Percentiles rank a stretch among this genome's conserved stretches.
These are phyloP conservation scores for Collybia sordida DNA, from an alignment of 768 basidiomycete genomes.

Conservation along the genomic window DNA sequence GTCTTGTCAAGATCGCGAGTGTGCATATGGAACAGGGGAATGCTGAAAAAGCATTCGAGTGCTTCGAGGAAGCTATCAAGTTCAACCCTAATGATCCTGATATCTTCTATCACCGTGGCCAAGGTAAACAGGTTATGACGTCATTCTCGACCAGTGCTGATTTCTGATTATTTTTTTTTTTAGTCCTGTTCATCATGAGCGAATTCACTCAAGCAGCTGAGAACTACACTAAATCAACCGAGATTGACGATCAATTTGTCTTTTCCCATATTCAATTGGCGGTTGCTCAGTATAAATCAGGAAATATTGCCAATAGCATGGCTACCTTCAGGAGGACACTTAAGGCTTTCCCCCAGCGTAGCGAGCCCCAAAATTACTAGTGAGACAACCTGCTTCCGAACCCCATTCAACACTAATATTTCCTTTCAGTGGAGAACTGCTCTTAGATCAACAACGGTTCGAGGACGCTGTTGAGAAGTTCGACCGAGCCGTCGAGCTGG, in stretches of 20 bases:
- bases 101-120: conserved; percentile 98
- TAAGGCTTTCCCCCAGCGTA: conserved; percentile 79
- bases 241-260: conserved; percentile 84
- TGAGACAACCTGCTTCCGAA: conserved; percentile 34
- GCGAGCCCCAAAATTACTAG: conserved; percentile 96
- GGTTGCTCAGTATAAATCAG: conserved; percentile 94
- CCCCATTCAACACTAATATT: background rate
- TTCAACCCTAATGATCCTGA: conserved; percentile 87
- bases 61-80: conserved; percentile 87
- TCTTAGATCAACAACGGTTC: conserved; percentile 89
- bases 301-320: conserved; percentile 78
- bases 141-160: background rate
- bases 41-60: conserved; percentile 77
- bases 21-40: conserved; percentile 96
- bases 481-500: conserved; percentile 87
- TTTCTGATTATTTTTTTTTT: background rate
- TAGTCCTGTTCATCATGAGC: conserved; percentile 94
- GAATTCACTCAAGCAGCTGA: conserved; percentile 83
- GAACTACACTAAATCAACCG: conserved; percentile 90
- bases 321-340: conserved; percentile 86
- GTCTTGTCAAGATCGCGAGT: conserved; percentile 93
- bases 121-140: conserved; percentile 52
- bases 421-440: conserved; percentile 81
- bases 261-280: conserved; percentile 98
- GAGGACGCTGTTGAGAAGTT: conserved; percentile 90